Percentiles rank a stretch among this genome's conserved stretches.
These are phyloP conservation scores for Forsythia viridissima DNA, from an alignment of 257 asterid species.

Conservation along the genomic window DNA sequence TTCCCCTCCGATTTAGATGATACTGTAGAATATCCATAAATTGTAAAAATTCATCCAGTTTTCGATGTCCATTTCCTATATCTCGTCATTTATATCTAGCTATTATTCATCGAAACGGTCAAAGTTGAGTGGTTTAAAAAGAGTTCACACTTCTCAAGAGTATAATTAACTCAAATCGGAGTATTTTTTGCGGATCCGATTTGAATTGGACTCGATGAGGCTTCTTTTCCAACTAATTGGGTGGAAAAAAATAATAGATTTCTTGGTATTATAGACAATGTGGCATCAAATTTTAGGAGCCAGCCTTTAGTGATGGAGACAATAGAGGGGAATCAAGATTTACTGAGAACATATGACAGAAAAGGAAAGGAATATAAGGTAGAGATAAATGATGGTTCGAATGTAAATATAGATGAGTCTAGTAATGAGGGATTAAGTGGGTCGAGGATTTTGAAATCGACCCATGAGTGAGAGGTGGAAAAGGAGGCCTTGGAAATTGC, in stretches of 20 bases:
- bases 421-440: background rate
- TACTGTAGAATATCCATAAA: no score
- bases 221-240: slow-evolving; percentile 35
- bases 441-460: slow-evolving; percentile 30
- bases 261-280: slow-evolving; percentile 39
- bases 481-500: slow-evolving; percentile 28
- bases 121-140: slow-evolving; percentile 24
- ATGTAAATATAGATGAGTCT: slow-evolving; percentile 29
- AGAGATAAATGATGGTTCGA: slow-evolving; percentile 21
- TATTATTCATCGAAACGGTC: slow-evolving; percentile 26
- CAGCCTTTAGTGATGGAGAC: slow-evolving; percentile 57
- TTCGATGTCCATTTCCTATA: no score
- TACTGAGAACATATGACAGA: slow-evolving; percentile 18
- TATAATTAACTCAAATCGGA: slow-evolving; percentile 39
- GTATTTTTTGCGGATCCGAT: slow-evolving; percentile 49
- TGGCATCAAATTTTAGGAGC: slow-evolving; percentile 59
- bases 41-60: no score
- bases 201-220: slow-evolving; percentile 48
- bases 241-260: slow-evolving; percentile 29
- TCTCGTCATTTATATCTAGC: no score
- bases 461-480: slow-evolving; percentile 37
- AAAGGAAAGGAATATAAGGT: slow-evolving; percentile 15
- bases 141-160: slow-evolving; percentile 24
- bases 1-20: no score
- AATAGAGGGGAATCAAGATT: slow-evolving; percentile 34